phyloP scores from a whole-genome alignment of 805 yeast genomes.

The Candida bentonensis region DNA sequence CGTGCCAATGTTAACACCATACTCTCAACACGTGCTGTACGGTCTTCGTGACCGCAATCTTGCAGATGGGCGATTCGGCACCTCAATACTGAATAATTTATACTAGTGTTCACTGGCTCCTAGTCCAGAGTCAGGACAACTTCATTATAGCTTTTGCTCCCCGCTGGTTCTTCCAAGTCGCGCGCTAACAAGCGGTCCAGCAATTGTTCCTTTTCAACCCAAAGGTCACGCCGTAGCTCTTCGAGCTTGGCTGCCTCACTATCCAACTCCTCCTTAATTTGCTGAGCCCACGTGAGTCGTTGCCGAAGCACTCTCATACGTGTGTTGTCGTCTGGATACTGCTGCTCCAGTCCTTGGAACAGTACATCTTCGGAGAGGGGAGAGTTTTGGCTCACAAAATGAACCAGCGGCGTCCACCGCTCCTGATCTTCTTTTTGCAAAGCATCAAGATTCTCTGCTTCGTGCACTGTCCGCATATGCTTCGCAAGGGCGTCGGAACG shows the following conservation, averaged over 20 bases:
- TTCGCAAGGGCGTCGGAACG: conserved; percentile 49
- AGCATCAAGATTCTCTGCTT: conserved; percentile 16
- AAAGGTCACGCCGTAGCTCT: conserved; percentile 11
- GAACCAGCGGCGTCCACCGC: background rate
- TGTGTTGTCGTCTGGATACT: conserved; percentile 6
- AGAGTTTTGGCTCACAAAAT: background rate
- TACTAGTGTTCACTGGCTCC: too few species aligned
- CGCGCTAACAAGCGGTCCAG: conserved; percentile 19
- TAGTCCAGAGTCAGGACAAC: background rate
- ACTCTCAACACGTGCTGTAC: background rate
- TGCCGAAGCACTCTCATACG: conserved; percentile 12
- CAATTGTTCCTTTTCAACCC: conserved; percentile 23
- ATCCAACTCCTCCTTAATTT: conserved; percentile 14
- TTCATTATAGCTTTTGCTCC: background rate
- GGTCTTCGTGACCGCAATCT: background rate
- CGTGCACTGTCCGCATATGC: conserved; percentile 51
- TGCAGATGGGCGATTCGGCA: too few species aligned
- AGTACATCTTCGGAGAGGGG: background rate
- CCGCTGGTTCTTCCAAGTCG: conserved; percentile 4
- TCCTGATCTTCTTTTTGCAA: background rate
- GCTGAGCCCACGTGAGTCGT: conserved; percentile 20
- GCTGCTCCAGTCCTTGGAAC: background rate
- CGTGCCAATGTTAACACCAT: background rate
- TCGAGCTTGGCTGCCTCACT: conserved; percentile 12
- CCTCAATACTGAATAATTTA: too few species aligned